Evolutionary conservation across 2,329 filamentous ascomycete genomes (phyloP), one percentile per base, ranked within the genome.

Genomic region (Rasamsonia emersonii): DNA sequence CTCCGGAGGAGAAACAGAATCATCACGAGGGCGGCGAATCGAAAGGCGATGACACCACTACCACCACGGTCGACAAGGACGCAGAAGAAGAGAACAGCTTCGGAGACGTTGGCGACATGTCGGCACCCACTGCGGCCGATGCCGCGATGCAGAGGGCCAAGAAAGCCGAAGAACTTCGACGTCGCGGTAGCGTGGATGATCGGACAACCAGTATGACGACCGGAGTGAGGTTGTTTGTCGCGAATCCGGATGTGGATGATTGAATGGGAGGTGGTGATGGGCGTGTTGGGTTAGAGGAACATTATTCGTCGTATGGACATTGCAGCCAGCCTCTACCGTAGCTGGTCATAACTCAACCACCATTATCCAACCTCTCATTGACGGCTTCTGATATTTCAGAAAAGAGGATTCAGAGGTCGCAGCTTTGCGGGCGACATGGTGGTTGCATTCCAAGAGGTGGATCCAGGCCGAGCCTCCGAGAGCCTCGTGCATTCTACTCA

Each of bases 61-160:
- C 27, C 46, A 47, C 33, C 46, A 52, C 28, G 47, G 58, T 28
- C 9, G 30, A 34, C 5, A 28, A 47, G 10, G 51, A 47, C 24
- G 56, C 51, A 29, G 56, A 62, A 18, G 57, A 63, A 23, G 70
- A 74, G 39, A 65, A 71, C 37, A 64, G 61, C 33, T 77, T 77
- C 48, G 73, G 72, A 16, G 61, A 63, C 4, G 50, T 74, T 21
- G 67, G 67, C 13, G 64, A 69, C 18, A 65, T 78, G 53, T 51
- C 61, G 43, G 55, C 60, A 34, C 57, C 65, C 2, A 61, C 45
- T 40, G 54, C 62, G 8, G 58, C 54, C 14, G 60, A 48, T 21
- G 39, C 51, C 2, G 59, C 60, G 9, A 44, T 53, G 19, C 47
- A 59, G 15, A 62, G 64, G 33, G 54, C 52, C 16, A 59, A 58